phyloP scores from a whole-genome alignment of 306 rosid species.

The Prunus armeniaca region DNA sequence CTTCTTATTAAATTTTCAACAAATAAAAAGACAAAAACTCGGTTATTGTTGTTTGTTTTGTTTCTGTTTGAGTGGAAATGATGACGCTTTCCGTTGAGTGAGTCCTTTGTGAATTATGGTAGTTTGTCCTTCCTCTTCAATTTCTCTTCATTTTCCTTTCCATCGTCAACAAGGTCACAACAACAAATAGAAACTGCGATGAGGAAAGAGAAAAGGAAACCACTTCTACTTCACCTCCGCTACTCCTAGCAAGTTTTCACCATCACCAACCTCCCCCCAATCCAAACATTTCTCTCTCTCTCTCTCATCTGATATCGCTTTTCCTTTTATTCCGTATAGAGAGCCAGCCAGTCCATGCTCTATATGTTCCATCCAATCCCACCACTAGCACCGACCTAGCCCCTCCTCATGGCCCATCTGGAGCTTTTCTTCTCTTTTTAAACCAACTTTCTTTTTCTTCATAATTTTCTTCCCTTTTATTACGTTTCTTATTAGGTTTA shows the following conservation, averaged over 20 bases:
- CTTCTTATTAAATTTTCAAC: not conserved
- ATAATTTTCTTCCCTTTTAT: not conserved
- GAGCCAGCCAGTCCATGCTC: not conserved
- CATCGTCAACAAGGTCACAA: too few species aligned
- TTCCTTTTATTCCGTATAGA: too few species aligned
- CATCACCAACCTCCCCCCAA: not conserved
- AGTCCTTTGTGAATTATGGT: not conserved
- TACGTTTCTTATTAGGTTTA: not conserved
- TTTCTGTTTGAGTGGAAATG: not conserved
- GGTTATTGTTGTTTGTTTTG: too few species aligned
- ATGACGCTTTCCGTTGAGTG: not conserved
- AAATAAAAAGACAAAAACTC: not conserved
- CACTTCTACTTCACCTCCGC: not conserved
- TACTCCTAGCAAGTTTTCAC: not conserved
- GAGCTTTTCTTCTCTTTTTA: not conserved
- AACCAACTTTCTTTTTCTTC: not conserved
- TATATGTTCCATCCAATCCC: not conserved
- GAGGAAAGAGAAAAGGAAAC: not conserved
- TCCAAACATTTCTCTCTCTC: not conserved
- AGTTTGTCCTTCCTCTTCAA: not conserved
- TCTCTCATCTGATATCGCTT: too few species aligned
- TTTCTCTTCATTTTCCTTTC: not conserved
- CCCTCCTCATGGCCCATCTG: not conserved
- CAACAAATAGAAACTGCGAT: not conserved
- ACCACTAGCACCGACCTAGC: not conserved